These are phyloP conservation scores for Aspergillus bridgeri DNA, from an alignment of 495 filamentous ascomycete species.

Conservation along the genomic window DNA sequence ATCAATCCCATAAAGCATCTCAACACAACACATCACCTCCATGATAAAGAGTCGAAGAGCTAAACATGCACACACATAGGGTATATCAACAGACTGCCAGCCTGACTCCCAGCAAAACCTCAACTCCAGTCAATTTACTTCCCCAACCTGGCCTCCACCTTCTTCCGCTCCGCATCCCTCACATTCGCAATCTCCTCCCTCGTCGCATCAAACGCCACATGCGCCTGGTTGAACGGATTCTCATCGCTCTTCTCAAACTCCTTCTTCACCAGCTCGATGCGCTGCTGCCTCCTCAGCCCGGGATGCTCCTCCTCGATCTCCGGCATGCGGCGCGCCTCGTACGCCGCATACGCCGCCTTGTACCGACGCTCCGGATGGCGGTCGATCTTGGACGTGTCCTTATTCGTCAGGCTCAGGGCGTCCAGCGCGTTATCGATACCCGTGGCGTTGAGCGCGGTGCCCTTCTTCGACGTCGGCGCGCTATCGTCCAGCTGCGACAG, in stretches of 20 bases:
- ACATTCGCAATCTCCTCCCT: slow-evolving; percentile 73
- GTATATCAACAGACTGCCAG: not conserved
- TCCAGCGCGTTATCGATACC: slow-evolving; percentile 92
- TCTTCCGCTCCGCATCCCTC: slow-evolving; percentile 63
- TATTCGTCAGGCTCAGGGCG: slow-evolving; percentile 63
- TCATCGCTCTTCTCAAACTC: slow-evolving; percentile 91
- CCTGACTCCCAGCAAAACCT: not conserved
- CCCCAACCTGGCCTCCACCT: slow-evolving; percentile 67
- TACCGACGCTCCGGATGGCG: slow-evolving; percentile 80
- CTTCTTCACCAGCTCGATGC: slow-evolving; percentile 71
- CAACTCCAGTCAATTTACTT: slow-evolving; percentile 20
- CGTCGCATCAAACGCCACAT: slow-evolving; percentile 67
- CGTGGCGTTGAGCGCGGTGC: slow-evolving; percentile 63
- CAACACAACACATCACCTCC: not conserved
- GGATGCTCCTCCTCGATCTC: slow-evolving; percentile 81
- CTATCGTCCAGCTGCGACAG: slow-evolving; percentile 63
- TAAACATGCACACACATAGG: not conserved
- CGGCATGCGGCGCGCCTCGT: slow-evolving; percentile 74
- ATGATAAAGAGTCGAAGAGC: not conserved
- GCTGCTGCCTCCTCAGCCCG: slow-evolving; percentile 75
- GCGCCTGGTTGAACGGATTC: slow-evolving; percentile 88
- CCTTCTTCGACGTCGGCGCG: slow-evolving; percentile 37
- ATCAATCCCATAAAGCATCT: not conserved
- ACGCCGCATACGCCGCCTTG: slow-evolving; percentile 84
- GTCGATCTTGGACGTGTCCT: slow-evolving; percentile 64